Conservation (phyloP, 225 moss, liverwort and hornwort species). For the Sphagnum contortum region DNA sequence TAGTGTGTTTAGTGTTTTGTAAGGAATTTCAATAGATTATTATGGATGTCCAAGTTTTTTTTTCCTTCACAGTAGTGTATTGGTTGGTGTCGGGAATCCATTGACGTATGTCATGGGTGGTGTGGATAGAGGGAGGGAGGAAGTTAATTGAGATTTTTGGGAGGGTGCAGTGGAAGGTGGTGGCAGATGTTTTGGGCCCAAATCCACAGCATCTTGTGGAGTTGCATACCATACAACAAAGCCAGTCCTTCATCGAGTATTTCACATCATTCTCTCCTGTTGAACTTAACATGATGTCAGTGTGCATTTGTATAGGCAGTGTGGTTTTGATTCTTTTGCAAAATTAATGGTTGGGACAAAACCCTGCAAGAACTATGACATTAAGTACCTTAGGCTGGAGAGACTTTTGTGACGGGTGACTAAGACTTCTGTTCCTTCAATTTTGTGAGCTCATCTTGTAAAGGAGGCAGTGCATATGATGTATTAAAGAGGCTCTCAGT, state of each 20-base stretch:
- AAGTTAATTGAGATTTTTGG: slow-evolving; percentile 10
- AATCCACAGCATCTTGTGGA: slow-evolving; percentile 79
- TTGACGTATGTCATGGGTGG: too few relatives aligned
- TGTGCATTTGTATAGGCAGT: too few relatives aligned
- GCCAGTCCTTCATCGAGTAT: slow-evolving; percentile 71
- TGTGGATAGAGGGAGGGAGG: slow-evolving; percentile 3
- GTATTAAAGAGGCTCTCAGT: too few relatives aligned
- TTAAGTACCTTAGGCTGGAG: background rate
- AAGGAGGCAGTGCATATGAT: background rate
- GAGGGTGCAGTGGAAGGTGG: slow-evolving; percentile 72
- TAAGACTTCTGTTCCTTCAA: background rate
- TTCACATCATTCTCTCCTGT: slow-evolving; percentile 2
- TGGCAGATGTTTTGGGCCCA: slow-evolving; percentile 66
- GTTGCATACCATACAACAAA: slow-evolving; percentile 57
- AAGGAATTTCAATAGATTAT: too few relatives aligned
- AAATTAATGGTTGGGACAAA: background rate
- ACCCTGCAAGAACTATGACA: too few relatives aligned
- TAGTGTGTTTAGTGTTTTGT: too few relatives aligned
- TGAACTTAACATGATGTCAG: background rate
- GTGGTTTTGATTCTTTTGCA: background rate
- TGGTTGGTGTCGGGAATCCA: too few relatives aligned
- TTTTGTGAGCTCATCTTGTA: background rate
- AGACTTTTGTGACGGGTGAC: background rate
- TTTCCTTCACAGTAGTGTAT: too few relatives aligned
- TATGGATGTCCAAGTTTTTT: too few relatives aligned